Conservation (phyloP, 331 rosid genomes). For the Ulmus americana region DNA sequence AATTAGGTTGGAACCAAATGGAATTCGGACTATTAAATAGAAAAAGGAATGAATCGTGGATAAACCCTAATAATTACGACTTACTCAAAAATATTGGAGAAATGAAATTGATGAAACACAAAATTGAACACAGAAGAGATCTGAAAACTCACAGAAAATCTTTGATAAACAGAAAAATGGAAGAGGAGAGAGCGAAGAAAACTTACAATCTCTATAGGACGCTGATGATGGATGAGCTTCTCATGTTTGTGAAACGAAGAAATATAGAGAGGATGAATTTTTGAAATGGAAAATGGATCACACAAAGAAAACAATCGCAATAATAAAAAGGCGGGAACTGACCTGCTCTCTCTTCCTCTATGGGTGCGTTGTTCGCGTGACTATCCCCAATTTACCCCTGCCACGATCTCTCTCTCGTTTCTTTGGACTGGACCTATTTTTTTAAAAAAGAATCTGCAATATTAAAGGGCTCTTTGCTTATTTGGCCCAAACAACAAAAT, state of each 20-base stretch:
- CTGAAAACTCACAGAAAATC: slow-evolving; percentile 2
- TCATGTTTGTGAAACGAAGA: neutral
- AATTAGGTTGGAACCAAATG: neutral
- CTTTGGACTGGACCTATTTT: no score
- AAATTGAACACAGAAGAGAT: neutral
- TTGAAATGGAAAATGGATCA: neutral
- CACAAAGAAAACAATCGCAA: neutral
- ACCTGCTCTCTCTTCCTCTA: no score
- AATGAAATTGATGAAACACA: neutral
- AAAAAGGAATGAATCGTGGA: neutral
- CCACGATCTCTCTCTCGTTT: no score
- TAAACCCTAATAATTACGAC: neutral
- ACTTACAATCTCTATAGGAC: neutral
- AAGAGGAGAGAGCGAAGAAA: neutral
- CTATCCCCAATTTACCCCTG: no score
- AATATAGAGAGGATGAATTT: neutral
- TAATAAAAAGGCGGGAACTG: slow-evolving; percentile 3
- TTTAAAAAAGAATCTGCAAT: no score
- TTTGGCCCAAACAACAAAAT: no score
- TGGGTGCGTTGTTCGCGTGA: no score
- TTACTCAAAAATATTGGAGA: neutral
- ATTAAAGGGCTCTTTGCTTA: no score
- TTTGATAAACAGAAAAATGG: neutral
- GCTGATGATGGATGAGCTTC: slow-evolving; percentile 2
- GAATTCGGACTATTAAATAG: neutral